These are phyloP conservation scores for Neopestalotiopsis rosae DNA, from an alignment of 2,329 filamentous ascomycete species.

Conservation along the genomic window DNA sequence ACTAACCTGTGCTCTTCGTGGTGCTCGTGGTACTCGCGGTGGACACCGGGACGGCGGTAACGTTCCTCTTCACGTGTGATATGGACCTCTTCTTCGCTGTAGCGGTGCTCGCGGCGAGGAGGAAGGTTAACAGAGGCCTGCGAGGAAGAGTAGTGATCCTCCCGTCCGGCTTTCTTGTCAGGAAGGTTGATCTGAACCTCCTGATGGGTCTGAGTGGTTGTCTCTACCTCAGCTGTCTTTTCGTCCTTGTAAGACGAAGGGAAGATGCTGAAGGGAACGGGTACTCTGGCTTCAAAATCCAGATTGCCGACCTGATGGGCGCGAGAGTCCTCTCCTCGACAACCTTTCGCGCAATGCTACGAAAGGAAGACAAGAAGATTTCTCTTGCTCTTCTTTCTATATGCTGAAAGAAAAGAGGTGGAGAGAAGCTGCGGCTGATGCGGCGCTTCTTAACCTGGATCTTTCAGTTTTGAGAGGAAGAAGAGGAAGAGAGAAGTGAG, in stretches of 20 bases:
- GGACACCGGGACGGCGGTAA: conserved; percentile 73
- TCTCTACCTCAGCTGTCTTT: conserved; percentile 55
- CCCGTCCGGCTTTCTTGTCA: conserved; percentile 87
- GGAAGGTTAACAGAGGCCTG: conserved; percentile 60
- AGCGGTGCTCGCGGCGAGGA: conserved; percentile 67
- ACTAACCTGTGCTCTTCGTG: conserved; percentile 57
- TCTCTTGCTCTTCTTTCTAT: conserved; percentile 67
- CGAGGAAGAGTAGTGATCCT: conserved; percentile 86
- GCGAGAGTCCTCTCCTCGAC: conserved; percentile 51
- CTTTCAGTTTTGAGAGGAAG: conserved; percentile 35
- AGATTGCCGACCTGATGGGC: conserved; percentile 84
- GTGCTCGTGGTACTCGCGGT: conserved; percentile 58
- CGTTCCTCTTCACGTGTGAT: conserved; percentile 80
- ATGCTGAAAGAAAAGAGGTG: conserved; percentile 46
- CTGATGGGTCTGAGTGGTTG: conserved; percentile 74
- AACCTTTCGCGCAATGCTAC: conserved; percentile 45
- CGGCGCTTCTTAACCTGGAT: conserved; percentile 40
- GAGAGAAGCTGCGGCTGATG: conserved; percentile 40
- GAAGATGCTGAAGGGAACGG: conserved; percentile 99
- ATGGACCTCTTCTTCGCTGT: conserved; percentile 83
- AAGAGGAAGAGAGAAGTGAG: conserved; percentile 39
- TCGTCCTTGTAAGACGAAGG: conserved; percentile 90
- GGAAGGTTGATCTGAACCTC: conserved; percentile 84
- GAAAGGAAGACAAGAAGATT: conserved; percentile 72
- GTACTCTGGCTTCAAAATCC: conserved; percentile 99